A percentile compares a stretch with the other conserved stretches of the same genome.
These are phyloP conservation scores for Pseudonitzschia multistriata DNA, from an alignment of 108 stramenopile genomes.

Conservation along the genomic window DNA sequence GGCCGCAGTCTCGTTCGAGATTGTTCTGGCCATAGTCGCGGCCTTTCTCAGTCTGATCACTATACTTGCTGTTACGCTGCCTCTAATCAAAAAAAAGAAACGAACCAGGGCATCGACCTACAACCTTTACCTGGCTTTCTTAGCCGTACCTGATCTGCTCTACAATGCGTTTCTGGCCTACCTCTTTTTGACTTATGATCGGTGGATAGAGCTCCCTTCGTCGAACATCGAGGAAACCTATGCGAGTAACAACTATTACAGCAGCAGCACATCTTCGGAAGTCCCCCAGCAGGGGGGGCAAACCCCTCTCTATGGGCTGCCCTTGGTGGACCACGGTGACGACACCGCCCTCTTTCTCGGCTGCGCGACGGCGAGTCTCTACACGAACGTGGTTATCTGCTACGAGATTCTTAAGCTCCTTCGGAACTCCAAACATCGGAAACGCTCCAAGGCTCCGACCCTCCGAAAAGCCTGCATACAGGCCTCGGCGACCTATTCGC, in stretches of 20 bases:
- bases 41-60: not conserved
- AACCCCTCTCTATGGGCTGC: not conserved
- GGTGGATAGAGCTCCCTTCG: not conserved
- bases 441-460: not conserved
- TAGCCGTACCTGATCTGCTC: not conserved
- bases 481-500: not conserved
- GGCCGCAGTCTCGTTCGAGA: too few relatives aligned
- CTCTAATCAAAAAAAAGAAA: not conserved
- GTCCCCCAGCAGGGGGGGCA: not conserved
- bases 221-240: too few relatives aligned
- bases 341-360: not conserved
- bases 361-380: not conserved
- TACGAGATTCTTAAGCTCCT: not conserved
- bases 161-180: not conserved
- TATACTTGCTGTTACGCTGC: not conserved
- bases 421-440: not conserved
- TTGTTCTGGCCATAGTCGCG: not conserved
- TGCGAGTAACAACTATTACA: not conserved
- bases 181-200: not conserved
- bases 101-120: not conserved
- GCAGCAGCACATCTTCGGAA: not conserved
- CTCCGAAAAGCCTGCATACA: not conserved
- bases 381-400: not conserved
- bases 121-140: conserved; percentile 5
- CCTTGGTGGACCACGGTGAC: not conserved